Conservation (phyloP, 2,329 filamentous ascomycete genomes). For the Camillea tinctor region DNA sequence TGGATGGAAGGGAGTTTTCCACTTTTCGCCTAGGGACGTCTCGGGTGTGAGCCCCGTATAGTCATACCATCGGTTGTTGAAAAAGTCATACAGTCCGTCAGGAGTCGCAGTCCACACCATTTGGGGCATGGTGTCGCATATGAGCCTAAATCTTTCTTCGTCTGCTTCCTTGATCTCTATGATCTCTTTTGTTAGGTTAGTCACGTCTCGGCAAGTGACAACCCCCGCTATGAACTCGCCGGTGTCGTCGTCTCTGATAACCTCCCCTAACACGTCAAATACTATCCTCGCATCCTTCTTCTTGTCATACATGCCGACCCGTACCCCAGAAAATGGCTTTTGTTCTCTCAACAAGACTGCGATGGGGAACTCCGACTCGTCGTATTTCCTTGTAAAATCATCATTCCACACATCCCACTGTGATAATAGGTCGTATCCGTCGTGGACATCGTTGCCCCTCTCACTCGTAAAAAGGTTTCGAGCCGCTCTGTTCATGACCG, state of each 20-base stretch:
- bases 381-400: conserved; percentile 60
- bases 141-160: conserved; percentile 71
- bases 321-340: conserved; percentile 55
- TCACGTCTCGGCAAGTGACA: conserved; percentile 71
- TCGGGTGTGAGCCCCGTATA: conserved; percentile 69
- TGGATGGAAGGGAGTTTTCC: conserved; percentile 65
- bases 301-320: conserved; percentile 63
- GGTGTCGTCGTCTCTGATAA: conserved; percentile 63
- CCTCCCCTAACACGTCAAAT: conserved; percentile 66
- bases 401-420: conserved; percentile 64
- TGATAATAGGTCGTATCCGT: conserved; percentile 56
- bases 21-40: conserved; percentile 60
- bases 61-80: conserved; percentile 75
- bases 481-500: conserved; percentile 69
- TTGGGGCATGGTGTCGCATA: conserved; percentile 72
- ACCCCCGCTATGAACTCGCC: conserved; percentile 74
- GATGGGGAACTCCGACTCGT: conserved; percentile 64
- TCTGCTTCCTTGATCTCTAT: conserved; percentile 67
- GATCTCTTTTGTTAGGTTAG: conserved; percentile 66
- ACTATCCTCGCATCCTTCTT: conserved; percentile 51
- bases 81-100: conserved; percentile 69
- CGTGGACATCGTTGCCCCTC: conserved; percentile 39
- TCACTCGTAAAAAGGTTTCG: conserved; percentile 48
- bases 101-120: conserved; percentile 72
- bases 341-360: conserved; percentile 61